Evolutionary conservation across 495 filamentous ascomycete species (phyloP), one percentile per base, ranked within the genome.

Genomic region (Daldinia caldariorum): DNA sequence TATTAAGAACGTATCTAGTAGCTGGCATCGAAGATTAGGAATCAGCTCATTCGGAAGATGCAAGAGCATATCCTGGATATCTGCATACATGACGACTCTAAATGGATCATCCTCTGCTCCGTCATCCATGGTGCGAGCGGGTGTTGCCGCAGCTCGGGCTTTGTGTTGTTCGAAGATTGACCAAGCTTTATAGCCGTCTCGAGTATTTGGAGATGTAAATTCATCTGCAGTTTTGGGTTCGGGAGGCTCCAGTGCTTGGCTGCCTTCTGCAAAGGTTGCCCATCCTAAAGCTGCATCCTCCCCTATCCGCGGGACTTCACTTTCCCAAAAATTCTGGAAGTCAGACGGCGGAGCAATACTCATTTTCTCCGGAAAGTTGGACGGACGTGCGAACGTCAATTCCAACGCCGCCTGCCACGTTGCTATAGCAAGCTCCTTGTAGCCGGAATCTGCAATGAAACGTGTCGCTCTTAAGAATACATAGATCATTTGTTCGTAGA

Each of bases 361-460:
- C 1, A 71, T 50, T 14, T 79, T 67, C 13, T 72, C 51, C 14
- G 67, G 58, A n/a, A 74, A 63, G 37, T 58, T 45, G 45, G 60
- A 22, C 56, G 89, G 89, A 16, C 78, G 80, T 56, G 88, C 87
- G 61, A 92, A 89, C 37, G 87, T 86, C 51, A 92, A 83, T 75
- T 98, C 95, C 4, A 98, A 81, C 6, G 91, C 71, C 8, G 86
- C 90, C 76, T 99, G 95, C 92, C 96, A 97, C 10, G 91, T 82
- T 16, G 90, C 93, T 1, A 91, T 81, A 4, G 91, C 89, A 39
- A 90, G 80, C 74, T 98, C 95, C n/a, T 81, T 73, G 74, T 89
- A 95, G 0, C 95, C 95, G 34, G 92, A 83, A 76, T 97, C 92
- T 20, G 85, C 82, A 58, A 95, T 84, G 70, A 94, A 90, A 5